Conservation (phyloP, 805 yeast genomes). For the Myxozyma vanderwaltii region DNA sequence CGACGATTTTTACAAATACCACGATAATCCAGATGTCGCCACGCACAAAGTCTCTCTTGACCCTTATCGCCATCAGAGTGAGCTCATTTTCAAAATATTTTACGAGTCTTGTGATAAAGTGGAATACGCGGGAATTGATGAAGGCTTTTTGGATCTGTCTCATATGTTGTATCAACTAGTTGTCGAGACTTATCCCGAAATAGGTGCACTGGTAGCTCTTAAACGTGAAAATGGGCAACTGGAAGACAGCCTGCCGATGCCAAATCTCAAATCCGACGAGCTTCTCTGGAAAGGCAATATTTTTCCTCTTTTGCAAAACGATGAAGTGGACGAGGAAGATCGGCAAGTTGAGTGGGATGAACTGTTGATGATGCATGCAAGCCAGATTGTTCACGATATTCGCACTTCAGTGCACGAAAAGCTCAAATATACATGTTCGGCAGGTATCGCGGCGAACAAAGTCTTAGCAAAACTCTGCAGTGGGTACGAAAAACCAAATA, state of each 20-base stretch:
- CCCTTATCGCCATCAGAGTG: slow-evolving; percentile 84
- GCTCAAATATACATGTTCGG: slow-evolving; percentile 83
- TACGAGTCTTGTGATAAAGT: slow-evolving; percentile 60
- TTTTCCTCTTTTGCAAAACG: slow-evolving; percentile 35
- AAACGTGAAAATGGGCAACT: slow-evolving; percentile 4
- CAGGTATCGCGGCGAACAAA: slow-evolving; percentile 79
- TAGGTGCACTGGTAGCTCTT: slow-evolving; percentile 35
- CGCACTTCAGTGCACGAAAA: slow-evolving; percentile 55
- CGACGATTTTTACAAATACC: slow-evolving; percentile 78
- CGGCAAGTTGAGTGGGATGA: slow-evolving; percentile 79
- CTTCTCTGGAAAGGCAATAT: slow-evolving; percentile 41
- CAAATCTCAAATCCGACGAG: slow-evolving; percentile 43
- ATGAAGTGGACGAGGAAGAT: not conserved
- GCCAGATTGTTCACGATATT: slow-evolving; percentile 57
- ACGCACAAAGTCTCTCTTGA: slow-evolving; percentile 84
- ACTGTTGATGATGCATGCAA: slow-evolving; percentile 64
- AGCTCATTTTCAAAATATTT: slow-evolving; percentile 72
- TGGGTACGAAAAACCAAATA: slow-evolving; percentile 79
- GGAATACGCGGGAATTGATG: slow-evolving; percentile 96
- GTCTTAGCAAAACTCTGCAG: slow-evolving; percentile 85
- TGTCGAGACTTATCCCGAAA: slow-evolving; percentile 51
- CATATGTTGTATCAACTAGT: slow-evolving; percentile 54
- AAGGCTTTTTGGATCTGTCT: slow-evolving; percentile 85
- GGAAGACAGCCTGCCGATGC: slow-evolving; percentile 47
- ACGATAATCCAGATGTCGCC: slow-evolving; percentile 54